A percentile compares a stretch with the other conserved stretches of the same genome.
phyloP scores from a whole-genome alignment of 176 grass and related monocot species.

The Dendrocalamus sinicus region DNA sequence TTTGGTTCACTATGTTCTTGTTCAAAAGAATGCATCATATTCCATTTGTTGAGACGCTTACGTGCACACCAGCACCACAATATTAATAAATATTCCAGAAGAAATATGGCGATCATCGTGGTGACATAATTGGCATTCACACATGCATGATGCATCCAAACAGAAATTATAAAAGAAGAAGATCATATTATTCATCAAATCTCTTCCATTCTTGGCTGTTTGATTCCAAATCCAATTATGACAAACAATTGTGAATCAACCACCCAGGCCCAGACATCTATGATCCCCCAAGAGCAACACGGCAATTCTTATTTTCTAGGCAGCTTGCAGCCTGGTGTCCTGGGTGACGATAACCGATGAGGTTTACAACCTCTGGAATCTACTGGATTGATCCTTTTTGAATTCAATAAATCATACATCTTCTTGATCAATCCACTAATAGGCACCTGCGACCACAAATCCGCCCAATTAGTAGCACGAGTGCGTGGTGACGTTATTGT shows the following conservation, averaged over 20 bases:
- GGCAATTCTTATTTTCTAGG: neutral
- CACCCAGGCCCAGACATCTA: neutral
- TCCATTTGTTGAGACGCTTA: neutral
- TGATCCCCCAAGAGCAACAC: neutral
- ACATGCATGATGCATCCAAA: neutral
- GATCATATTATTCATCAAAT: neutral
- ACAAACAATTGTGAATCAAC: neutral
- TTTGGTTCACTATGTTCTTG: neutral
- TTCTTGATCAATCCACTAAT: slow-evolving; percentile 7
- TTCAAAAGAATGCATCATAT: neutral
- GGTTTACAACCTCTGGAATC: neutral
- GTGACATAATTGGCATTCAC: neutral
- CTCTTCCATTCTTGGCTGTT: neutral
- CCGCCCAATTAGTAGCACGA: neutral
- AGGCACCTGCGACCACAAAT: neutral
- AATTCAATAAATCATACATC: neutral
- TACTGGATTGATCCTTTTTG: neutral
- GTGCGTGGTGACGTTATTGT: neutral
- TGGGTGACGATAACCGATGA: neutral
- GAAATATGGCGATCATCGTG: neutral
- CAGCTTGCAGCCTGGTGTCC: neutral
- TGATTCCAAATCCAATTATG: neutral
- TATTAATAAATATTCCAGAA: neutral
- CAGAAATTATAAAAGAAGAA: neutral
- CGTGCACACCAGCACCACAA: neutral